Percentiles rank a stretch among this genome's conserved stretches.
phyloP scores from a whole-genome alignment of 345 rosid species.

The Carallia pectinifolia region DNA sequence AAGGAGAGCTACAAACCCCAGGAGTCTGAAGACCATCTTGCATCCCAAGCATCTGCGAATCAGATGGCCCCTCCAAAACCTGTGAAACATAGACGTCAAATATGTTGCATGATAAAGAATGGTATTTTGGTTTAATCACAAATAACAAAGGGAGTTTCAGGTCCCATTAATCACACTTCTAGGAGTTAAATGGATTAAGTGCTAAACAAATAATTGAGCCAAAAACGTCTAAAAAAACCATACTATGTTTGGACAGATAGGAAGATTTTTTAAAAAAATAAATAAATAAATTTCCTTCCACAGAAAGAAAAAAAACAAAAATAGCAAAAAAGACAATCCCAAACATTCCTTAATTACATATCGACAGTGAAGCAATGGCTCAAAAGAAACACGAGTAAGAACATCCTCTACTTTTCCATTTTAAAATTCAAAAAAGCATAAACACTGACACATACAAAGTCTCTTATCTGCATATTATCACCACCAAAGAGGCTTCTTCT shows the following conservation, averaged over 20 bases:
- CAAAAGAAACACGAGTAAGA: background rate
- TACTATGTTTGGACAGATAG: background rate
- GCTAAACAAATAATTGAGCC: background rate
- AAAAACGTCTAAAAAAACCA: background rate
- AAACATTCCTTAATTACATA: background rate
- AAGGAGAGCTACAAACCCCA: conserved; percentile 46
- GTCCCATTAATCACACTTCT: background rate
- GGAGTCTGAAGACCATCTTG: conserved; percentile 71
- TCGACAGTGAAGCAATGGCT: background rate
- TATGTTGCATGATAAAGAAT: background rate
- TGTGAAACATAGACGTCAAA: conserved; percentile 23
- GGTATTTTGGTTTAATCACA: background rate
- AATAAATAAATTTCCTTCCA: background rate
- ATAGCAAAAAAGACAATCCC: background rate
- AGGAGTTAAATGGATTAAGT: background rate
- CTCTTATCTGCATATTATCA: conserved; percentile 41
- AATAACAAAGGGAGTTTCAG: conserved; percentile 4
- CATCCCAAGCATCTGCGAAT: conserved; percentile 41
- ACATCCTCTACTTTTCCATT: background rate
- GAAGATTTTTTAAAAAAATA: background rate
- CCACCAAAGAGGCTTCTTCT: conserved; percentile 42
- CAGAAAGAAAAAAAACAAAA: background rate
- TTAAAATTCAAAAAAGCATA: conserved; percentile 1
- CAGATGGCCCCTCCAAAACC: conserved; percentile 60
- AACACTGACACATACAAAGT: conserved; percentile 50